Base-by-base conservation (phyloP, 345 rosid species). In the Lagerstroemia speciosa region DNA sequence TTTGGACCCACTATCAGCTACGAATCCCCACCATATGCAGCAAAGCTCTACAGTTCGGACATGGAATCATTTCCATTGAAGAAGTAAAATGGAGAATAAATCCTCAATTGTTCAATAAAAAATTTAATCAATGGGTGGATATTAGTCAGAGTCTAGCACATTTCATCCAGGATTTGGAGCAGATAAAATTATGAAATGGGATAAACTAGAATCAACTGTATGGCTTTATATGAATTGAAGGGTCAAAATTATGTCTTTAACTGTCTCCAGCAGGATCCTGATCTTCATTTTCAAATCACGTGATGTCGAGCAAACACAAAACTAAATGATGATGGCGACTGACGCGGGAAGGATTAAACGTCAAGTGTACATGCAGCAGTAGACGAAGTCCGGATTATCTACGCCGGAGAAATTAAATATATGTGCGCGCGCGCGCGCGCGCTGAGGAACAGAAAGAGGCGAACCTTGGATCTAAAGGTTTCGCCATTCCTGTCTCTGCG, bases 391-490 rank as follows among this genome's bases (percentile, higher is more conserved):
- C 34, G 45, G 64, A 68, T 33, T 46, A 53, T 14, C 11, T 67
- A 27, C 67, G 60, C 8, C n/a, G 60, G 6, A 62, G 27, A 34
- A 58, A 32, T 45, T n/a, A n/a, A n/a, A n/a, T n/a, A n/a, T n/a
- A n/a, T n/a, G n/a, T n/a, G n/a, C n/a, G n/a, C n/a, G n/a, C n/a
- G n/a, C n/a, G n/a, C n/a, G n/a, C n/a, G n/a, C n/a, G n/a, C 16
- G n/a, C 0, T 3, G 31, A n/a, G 46, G 34, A 41, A 22, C 33
- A 70, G 31, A 17, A 33, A 64, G 41, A 70, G 67, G 29, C 57
- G 38, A 46, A 87, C 92, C 98, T 83, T 81, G 69, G 95, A 83
- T 83, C 83, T 72, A 48, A 77, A 74, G 43, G 74, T 67, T 63
- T 76, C 73, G 58, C 77, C 31, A 12, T 78, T 76, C 14, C 68